Evolutionary conservation across 1,139 yeast genomes (phyloP), one percentile per base, ranked within the genome.

Genomic region (Arxiozyma slooffiae): DNA sequence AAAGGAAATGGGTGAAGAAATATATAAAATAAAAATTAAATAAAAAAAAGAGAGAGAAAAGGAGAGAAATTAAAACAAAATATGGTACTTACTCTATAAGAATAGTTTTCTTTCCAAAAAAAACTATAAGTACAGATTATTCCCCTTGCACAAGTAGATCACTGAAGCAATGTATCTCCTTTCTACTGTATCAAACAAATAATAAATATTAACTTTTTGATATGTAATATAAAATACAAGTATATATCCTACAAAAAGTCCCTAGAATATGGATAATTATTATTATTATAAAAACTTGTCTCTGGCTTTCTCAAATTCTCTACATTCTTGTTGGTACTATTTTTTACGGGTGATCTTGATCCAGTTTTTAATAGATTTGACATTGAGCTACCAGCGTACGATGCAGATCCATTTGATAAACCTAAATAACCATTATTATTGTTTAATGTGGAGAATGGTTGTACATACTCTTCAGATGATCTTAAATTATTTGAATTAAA

Each of bases 401-500:
- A 8, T 17, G 44, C 18, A 16, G 43, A 22, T 21, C 37, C 34
- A 22, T 41, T 41, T 17, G 24, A 26, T 23, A 24, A 20, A 26
- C 41, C 38, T 36, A 26, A 22, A 18, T 38, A 17, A 17, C 17
- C 23, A 24, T 18, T n/a, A 39, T 18, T 34, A 36, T 44, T 47
- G 9, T 67, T 67, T 48, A 60, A 60, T 3, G 67, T 67, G 3
- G 70, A 67, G 42, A 68, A 63, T 9, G 64, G 53, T 23, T 69
- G 70, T 38, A 66, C 58, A 14, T 57, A 55, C 39, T 55, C 56
- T 30, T 57, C 53, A 7, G 52, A 54, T 38, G 44, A 41, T 26
- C 44, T 26, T 5, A 14, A 17, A 47, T 18, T 56, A 38, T 41
- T 8, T 50, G n/a, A 23, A 38, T 45, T 46, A 24, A 42, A 55